Base-by-base conservation (phyloP, 176 grass and related monocot genomes). In the Typha latifolia region DNA sequence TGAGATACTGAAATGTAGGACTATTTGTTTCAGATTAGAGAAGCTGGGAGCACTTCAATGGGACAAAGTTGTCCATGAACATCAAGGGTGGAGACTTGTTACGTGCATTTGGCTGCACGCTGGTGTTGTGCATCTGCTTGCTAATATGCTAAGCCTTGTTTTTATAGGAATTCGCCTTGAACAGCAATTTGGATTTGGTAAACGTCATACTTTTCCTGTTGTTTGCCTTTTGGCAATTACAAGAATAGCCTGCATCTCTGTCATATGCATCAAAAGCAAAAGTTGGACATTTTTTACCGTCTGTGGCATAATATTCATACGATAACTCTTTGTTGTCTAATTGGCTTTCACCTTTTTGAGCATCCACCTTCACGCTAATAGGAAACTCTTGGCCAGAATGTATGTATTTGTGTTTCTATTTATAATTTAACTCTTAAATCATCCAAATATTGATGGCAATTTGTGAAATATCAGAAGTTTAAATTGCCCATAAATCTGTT, bases 61-160 rank as follows among this genome's bases (percentile, higher is more conserved):
- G 93, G 75, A 87, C 70, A 84, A 80, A 51, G 83, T 92, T 12
- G 94, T 92, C 70, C 80, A 83, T 29, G 72, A 80, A 19, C 85
- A 82, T 64, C 75, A 90, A 66, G 85, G 94, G 2, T 92, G 94
- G 94, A 84, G 94, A 32, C 83, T 97, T 16, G 13, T 92, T 24
- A 81, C 88, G 0, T 97, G 88, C 69, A 92, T 97, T 61, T 97
- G 94, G 88, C 71, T 97, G 74, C 94, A 97, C 80, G 89, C 89
- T n/a, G 94, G 94, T 32, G 75, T 97, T 22, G 61, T 89, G 32
- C 94, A 92, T 85, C 78, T 97, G 27, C 72, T 97, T 4, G 85
- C 89, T 34, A 97, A 97, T n/a, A 97, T 97, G 94, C 11, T 97
- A 6, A 97, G 94, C 80, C 83, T 92, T 18, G 69, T 92, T 59